phyloP scores from a whole-genome alignment of 495 filamentous ascomycete species.

The Aspergillus panamensis region DNA sequence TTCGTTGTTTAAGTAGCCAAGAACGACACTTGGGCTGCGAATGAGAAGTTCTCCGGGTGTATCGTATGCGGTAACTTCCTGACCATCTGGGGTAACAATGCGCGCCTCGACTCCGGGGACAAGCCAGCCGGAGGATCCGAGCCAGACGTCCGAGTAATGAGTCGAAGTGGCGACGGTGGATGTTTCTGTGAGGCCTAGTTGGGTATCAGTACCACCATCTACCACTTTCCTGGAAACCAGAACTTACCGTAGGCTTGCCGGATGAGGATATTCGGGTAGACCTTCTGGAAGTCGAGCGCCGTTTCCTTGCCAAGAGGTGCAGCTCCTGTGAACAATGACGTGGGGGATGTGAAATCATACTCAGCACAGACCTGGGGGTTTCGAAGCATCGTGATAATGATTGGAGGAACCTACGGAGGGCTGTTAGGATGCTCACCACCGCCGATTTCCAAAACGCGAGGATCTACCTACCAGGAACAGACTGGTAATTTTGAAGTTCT shows the following conservation, averaged over 20 bases:
- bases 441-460: not conserved
- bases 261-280: constrained; percentile 64
- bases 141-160: constrained; percentile 60
- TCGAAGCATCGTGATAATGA: constrained; percentile 77
- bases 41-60: constrained; percentile 78
- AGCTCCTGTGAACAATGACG: constrained; percentile 70
- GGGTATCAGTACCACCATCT: constrained; percentile 14
- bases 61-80: constrained; percentile 71
- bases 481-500: constrained; percentile 66
- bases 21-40: constrained; percentile 68
- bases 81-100: constrained; percentile 67
- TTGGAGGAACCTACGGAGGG: constrained; percentile 66
- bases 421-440: not conserved
- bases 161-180: constrained; percentile 68
- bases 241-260: constrained; percentile 76
- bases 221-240: not conserved
- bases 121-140: constrained; percentile 71
- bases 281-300: constrained; percentile 58
- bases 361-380: constrained; percentile 58
- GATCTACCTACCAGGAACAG: constrained; percentile 59
- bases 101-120: constrained; percentile 64
- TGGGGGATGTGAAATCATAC: constrained; percentile 71
- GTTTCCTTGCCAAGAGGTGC: constrained; percentile 82
- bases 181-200: constrained; percentile 73
- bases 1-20: constrained; percentile 84